These are phyloP conservation scores for Pseudogymnoascus sp. DNA, from an alignment of 2,329 filamentous ascomycete genomes.

Conservation along the genomic window DNA sequence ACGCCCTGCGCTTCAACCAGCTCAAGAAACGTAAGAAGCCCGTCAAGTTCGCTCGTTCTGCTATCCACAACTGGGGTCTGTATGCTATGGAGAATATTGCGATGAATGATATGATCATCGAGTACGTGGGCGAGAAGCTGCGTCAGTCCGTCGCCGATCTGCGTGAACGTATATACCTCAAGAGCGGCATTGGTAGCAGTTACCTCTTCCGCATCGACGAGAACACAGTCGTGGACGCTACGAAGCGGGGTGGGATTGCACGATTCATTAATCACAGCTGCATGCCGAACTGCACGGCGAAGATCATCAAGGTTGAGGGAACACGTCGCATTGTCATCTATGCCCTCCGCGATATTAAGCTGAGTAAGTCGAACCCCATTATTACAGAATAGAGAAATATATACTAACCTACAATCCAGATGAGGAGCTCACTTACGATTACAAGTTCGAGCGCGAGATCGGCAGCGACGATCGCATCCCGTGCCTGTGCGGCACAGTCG, in stretches of 20 bases:
- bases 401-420: conserved; percentile 45
- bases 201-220: conserved; percentile 98
- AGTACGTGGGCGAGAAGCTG: conserved; percentile 97
- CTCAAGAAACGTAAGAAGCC: conserved; percentile 99
- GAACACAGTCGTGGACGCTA: conserved; percentile 94
- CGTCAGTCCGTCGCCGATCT: conserved; percentile 96
- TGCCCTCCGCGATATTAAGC: conserved; percentile 84
- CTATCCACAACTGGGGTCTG: conserved; percentile 97
- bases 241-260: conserved; percentile 96
- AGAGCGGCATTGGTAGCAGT: conserved; percentile 93
- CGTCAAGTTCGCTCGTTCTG: conserved; percentile 92
- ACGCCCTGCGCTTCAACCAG: conserved; percentile 95
- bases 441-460: conserved; percentile 98
- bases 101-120: conserved; percentile 98
- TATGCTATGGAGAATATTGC: conserved; percentile 97
- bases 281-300: conserved; percentile 96
- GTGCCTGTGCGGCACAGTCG: conserved; percentile 89
- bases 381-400: neutral
- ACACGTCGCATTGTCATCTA: conserved; percentile 99
- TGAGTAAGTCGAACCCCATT: conserved; percentile 59
- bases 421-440: conserved; percentile 98
- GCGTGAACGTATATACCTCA: conserved; percentile 82
- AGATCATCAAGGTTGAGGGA: conserved; percentile 98
- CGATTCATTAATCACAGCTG: conserved; percentile 99
- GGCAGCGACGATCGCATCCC: conserved; percentile 92